Base-by-base conservation (phyloP, 768 basidiomycete species). In the Lepiota subincarnata region DNA sequence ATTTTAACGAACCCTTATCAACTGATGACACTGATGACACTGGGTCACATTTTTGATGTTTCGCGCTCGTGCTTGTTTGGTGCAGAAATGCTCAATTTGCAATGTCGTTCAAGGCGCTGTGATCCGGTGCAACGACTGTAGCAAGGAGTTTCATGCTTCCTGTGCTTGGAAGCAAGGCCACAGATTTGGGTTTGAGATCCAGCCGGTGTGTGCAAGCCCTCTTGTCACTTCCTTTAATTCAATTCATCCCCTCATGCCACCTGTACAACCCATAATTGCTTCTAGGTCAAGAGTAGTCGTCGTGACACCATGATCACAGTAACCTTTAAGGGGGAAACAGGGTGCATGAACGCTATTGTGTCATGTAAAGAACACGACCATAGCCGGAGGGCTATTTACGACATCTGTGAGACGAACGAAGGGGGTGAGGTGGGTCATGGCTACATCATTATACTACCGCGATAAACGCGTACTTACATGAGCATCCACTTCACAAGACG, bases 181-280 rank as follows among this genome's bases (percentile, higher is more conserved):
- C 71, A 86, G 77, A 59, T 94, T 98, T 59, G 94, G 92, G 24
- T 97, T 99, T 68, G 95, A 98, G 71, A 81, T 98, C 37, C 87
- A 87, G 61, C 79, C 86, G 34, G 92, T 89, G 59, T 64, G 86
- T 70, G 6, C n/a, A 20, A 28, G 26, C 14, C 11, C 35, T 35
- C 20, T 37, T 18, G 31, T 12, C 36, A 18, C 42, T 12, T 18
- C 35, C 34, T 10, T n/a, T 20, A 12, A 16, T 38, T 11, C 18
- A 40, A 8, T 28, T 26, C 37, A 18, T 43, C 41, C n/a, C 16
- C n/a, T 18, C 36, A 26, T 36, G 13, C 22, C 6, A 24, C 26
- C 24, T 13, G 51, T 22, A n/a, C 38, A 14, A 18, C n/a, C 48
- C 31, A 56, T 44, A 3, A n/a, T 10, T 48, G 38, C 34, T 18